A percentile compares a stretch with the other conserved stretches of the same genome.
Conservation (phyloP, 768 basidiomycete species). For the Boletus edulis region DNA sequence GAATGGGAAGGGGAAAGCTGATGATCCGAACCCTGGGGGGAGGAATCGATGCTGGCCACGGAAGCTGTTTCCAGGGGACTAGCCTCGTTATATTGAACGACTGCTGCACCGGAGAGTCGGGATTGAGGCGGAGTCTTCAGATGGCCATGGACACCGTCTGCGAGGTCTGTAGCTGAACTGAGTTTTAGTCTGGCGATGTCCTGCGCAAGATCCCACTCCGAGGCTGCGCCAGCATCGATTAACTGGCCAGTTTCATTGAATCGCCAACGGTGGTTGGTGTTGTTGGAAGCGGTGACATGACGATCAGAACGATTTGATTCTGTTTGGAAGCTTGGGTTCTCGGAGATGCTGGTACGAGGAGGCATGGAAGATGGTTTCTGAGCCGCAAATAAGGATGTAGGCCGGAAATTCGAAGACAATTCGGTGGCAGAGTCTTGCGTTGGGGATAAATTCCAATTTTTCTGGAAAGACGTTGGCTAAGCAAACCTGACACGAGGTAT, state of each 20-base stretch:
- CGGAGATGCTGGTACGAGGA: slow-evolving; percentile 37
- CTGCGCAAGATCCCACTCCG: slow-evolving; percentile 71
- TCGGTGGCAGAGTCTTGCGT: slow-evolving; percentile 39
- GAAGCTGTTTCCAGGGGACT: slow-evolving; percentile 76
- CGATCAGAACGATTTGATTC: slow-evolving; percentile 38
- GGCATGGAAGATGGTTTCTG: slow-evolving; percentile 49
- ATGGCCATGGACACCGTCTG: slow-evolving; percentile 48
- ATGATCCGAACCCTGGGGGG: slow-evolving; percentile 67
- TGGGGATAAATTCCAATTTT: slow-evolving; percentile 49
- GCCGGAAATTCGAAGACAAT: slow-evolving; percentile 32
- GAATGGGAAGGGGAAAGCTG: slow-evolving; percentile 66
- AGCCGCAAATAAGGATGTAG: slow-evolving; percentile 29
- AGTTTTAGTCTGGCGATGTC: slow-evolving; percentile 74
- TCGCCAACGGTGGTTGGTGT: slow-evolving; percentile 54
- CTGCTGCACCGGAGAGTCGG: slow-evolving; percentile 49
- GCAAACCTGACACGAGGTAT: slow-evolving; percentile 23
- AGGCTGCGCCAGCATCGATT: slow-evolving; percentile 49
- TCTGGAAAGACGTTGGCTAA: slow-evolving; percentile 17
- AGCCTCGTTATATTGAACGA: slow-evolving; percentile 57
- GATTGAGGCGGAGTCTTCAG: slow-evolving; percentile 70
- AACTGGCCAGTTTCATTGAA: slow-evolving; percentile 63
- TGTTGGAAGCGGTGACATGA: slow-evolving; percentile 35
- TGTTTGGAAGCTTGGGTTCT: slow-evolving; percentile 15
- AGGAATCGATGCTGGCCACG: slow-evolving; percentile 68
- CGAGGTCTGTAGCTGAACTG: slow-evolving; percentile 47